These are phyloP conservation scores for Senna tora DNA, from an alignment of 306 rosid genomes.

Conservation along the genomic window DNA sequence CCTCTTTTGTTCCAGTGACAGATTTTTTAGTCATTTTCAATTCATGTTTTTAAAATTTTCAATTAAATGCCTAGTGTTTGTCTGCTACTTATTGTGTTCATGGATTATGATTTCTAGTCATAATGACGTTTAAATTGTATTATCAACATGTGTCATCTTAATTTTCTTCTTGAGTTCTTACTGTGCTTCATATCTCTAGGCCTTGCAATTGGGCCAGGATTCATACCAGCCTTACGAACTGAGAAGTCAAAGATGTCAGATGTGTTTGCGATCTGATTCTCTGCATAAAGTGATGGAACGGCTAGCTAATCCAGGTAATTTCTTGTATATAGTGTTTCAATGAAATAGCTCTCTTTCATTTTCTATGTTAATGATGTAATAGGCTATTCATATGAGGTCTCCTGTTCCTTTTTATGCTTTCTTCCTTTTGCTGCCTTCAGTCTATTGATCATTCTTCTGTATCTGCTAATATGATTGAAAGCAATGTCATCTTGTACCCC, in stretches of 20 bases:
- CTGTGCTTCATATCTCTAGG: slow-evolving; percentile 52
- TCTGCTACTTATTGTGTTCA: background rate
- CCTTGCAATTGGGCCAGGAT: slow-evolving; percentile 91
- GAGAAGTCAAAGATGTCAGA: slow-evolving; percentile 90
- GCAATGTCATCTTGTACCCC: background rate
- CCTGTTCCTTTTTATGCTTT: background rate
- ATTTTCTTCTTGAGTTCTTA: slow-evolving; percentile 7
- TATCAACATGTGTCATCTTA: background rate
- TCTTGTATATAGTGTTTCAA: slow-evolving; percentile 20
- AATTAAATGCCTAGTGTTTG: background rate
- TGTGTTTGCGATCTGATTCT: slow-evolving; percentile 91
- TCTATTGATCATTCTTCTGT: background rate
- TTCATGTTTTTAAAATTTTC: background rate
- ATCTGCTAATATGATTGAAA: slow-evolving; percentile 5
- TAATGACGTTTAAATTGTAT: background rate
- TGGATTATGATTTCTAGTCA: background rate
- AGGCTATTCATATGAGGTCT: slow-evolving; percentile 19
- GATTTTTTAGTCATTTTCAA: background rate
- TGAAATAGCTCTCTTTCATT: slow-evolving; percentile 10
- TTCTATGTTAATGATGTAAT: background rate
- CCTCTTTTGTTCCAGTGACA: background rate
- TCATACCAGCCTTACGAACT: slow-evolving; percentile 61
- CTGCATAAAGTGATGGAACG: slow-evolving; percentile 95
- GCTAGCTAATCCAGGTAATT: slow-evolving; percentile 76
- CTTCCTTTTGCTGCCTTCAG: slow-evolving; percentile 3